These are phyloP conservation scores for Haematococcus lacustris DNA, from an alignment of 139 green algal genomes.

Conservation along the genomic window DNA sequence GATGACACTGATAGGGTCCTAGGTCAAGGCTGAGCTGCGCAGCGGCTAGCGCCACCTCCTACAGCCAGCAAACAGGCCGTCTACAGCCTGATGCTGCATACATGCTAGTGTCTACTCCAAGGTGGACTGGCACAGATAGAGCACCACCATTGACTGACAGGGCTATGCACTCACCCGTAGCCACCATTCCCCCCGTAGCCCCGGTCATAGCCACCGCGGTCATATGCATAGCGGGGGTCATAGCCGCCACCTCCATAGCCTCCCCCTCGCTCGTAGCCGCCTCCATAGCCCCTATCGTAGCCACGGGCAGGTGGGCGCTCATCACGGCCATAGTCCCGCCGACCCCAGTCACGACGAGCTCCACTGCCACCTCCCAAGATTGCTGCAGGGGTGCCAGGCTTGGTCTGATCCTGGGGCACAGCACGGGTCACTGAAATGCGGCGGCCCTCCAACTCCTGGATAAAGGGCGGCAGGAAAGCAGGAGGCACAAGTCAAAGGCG, in stretches of 20 bases:
- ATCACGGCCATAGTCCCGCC: not conserved
- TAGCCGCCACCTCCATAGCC: not conserved
- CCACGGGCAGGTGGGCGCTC: not conserved
- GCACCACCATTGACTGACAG: too few relatives aligned
- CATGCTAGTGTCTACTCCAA: too few relatives aligned
- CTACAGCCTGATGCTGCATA: too few relatives aligned
- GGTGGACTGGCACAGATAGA: too few relatives aligned
- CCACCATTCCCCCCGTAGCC: not conserved
- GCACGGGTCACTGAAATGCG: conserved; percentile 64
- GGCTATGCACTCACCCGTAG: conserved; percentile 14
- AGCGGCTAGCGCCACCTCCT: too few relatives aligned
- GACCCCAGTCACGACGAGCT: not conserved
- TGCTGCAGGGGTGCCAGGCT: conserved; percentile 59
- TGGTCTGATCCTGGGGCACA: conserved; percentile 62
- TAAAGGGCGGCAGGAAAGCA: not conserved
- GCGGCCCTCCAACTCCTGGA: conserved; percentile 59
- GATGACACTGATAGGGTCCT: too few relatives aligned
- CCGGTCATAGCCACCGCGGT: conserved; percentile 5
- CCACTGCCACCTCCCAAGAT: conserved; percentile 33
- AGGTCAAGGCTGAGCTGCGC: too few relatives aligned
- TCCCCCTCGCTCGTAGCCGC: not conserved
- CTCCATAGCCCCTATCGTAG: not conserved
- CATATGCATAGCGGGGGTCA: conserved; percentile 3
- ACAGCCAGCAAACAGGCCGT: too few relatives aligned
- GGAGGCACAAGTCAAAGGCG: not conserved